Conservation (phyloP, 148 eudicot species). For the Diospyros lotus region DNA sequence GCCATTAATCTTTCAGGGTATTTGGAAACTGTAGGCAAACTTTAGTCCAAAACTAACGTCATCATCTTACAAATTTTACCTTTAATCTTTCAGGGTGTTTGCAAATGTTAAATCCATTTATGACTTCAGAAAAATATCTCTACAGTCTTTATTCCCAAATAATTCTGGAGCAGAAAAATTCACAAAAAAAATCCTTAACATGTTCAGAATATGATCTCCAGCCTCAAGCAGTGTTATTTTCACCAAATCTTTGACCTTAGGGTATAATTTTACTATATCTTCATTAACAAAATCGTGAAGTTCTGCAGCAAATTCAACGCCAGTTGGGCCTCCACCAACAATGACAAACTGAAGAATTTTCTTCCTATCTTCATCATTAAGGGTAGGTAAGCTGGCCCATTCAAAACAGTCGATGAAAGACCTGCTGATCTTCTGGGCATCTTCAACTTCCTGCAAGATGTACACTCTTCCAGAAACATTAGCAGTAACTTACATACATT, state of each 20-base stretch:
- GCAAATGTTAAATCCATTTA: neutral
- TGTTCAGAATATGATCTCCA: slow-evolving; percentile 48
- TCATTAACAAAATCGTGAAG: slow-evolving; percentile 54
- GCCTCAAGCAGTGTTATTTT: slow-evolving; percentile 54
- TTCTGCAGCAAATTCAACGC: slow-evolving; percentile 63
- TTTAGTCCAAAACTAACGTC: too few relatives aligned
- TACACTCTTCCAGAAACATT: neutral
- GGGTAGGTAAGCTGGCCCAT: slow-evolving; percentile 43
- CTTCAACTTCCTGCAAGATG: slow-evolving; percentile 49
- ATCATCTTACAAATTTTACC: neutral
- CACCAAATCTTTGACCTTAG: slow-evolving; percentile 31
- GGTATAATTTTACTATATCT: slow-evolving; percentile 44
- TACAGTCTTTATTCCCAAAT: neutral
- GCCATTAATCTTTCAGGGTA: neutral
- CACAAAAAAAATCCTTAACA: slow-evolving; percentile 26
- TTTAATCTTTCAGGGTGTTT: too few relatives aligned
- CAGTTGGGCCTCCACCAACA: slow-evolving; percentile 59
- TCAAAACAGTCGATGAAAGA: slow-evolving; percentile 54
- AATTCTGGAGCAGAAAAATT: neutral
- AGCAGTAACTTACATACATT: neutral
- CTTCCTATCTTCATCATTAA: slow-evolving; percentile 45
- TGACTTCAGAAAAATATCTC: too few relatives aligned
- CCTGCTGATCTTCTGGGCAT: slow-evolving; percentile 50
- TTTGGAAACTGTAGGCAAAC: neutral
- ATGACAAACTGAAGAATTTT: slow-evolving; percentile 46